Percentiles rank a stretch among this genome's conserved stretches.
Conservation (phyloP, 331 rosid species). For the Erythrophleum ivorense region DNA sequence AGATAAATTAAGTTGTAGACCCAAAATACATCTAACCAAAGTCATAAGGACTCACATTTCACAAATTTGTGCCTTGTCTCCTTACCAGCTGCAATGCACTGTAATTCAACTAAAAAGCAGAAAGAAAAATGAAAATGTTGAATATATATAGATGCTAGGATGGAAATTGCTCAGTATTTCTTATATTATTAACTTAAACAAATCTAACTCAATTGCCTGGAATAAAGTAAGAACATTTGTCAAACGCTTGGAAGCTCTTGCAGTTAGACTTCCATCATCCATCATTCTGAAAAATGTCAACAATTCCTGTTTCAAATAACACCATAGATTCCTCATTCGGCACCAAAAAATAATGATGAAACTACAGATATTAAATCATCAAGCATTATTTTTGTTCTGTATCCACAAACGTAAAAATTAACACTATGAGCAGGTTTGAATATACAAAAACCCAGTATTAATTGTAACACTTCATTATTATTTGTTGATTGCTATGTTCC, state of each 20-base stretch:
- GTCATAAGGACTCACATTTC: conserved; percentile 22
- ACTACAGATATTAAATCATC: neutral
- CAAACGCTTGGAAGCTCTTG: conserved; percentile 33
- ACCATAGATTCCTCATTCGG: neutral
- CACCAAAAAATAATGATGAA: neutral
- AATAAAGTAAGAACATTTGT: conserved; percentile 30
- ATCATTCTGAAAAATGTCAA: conserved; percentile 31
- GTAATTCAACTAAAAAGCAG: neutral
- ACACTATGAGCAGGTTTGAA: neutral
- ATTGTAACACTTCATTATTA: neutral
- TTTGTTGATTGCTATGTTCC: neutral
- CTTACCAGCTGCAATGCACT: conserved; percentile 27
- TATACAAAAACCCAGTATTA: neutral
- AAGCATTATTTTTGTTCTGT: neutral
- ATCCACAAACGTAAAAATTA: neutral
- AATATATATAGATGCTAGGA: neutral
- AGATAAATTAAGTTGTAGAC: neutral
- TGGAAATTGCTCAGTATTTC: neutral
- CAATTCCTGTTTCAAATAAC: conserved; percentile 30
- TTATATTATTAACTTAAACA: neutral
- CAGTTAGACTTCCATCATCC: conserved; percentile 16
- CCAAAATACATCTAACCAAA: neutral
- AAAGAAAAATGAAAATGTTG: neutral
- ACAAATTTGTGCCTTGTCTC: conserved; percentile 27
- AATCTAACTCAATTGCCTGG: conserved; percentile 28